Evolutionary conservation across 1,284 basidiomycete species (phyloP).

Genomic region (Trametes polyzona): DNA sequence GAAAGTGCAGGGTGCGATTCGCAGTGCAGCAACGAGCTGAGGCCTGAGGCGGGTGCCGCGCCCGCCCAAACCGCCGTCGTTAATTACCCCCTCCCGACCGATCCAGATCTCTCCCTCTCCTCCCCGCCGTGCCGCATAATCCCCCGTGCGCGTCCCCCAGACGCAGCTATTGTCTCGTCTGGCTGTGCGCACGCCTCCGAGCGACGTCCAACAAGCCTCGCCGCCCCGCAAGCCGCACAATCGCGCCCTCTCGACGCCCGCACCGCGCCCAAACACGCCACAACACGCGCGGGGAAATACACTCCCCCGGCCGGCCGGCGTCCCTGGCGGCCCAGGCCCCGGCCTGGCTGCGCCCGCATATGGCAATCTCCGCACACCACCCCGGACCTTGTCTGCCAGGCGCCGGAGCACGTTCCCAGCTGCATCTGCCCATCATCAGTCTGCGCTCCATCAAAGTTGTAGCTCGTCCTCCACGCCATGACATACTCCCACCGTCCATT

Average conservation of each 20-base stretch:
- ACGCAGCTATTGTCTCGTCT: not conserved
- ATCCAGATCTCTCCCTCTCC: constrained; percentile 15
- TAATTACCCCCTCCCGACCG: constrained; percentile 13
- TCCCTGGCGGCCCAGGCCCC: constrained; percentile 5
- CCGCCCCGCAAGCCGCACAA: not conserved
- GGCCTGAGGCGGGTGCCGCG: not conserved
- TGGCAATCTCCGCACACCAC: constrained; percentile 5
- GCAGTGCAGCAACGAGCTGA: no score
- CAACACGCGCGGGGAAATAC: constrained; percentile 5
- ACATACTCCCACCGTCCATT: not conserved
- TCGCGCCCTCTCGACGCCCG: not conserved
- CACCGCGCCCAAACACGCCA: constrained; percentile 6
- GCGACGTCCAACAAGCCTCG: constrained; percentile 4
- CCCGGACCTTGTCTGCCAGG: constrained; percentile 4
- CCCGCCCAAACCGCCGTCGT: not conserved
- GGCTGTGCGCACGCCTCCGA: not conserved
- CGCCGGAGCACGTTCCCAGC: not conserved
- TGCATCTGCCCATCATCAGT: constrained; percentile 6
- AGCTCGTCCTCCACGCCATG: not conserved
- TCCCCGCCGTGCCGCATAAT: not conserved
- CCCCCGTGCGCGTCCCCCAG: not conserved
- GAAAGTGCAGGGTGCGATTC: no score
- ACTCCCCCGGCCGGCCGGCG: not conserved
- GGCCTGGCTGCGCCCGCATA: constrained; percentile 2
- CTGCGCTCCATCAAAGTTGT: constrained; percentile 8